Evolutionary conservation across 2,329 filamentous ascomycete species (phyloP), one percentile per base, ranked within the genome.

Genomic region (Botrytis porri): DNA sequence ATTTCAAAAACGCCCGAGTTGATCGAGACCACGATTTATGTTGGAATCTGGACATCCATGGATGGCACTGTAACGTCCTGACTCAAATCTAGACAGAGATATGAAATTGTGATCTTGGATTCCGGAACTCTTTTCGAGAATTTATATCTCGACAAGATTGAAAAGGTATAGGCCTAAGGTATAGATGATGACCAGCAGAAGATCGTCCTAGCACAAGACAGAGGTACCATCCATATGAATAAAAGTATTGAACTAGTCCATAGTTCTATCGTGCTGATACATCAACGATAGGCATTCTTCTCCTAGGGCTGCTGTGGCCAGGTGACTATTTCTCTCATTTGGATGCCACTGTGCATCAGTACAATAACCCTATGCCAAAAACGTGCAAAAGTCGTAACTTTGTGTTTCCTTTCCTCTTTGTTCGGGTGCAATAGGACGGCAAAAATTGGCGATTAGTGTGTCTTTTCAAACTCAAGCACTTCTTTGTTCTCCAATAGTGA

Each of bases 381-480:
- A 48, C 65, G n/a, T 41, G 35, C 65, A n/a, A 57, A 69, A 69
- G 65, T n/a, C 16, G 48, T 69, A 32, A 25, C 48, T 39, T 67
- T 32, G 18, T 57, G 10, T 41, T n/a, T 57, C 12, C 1, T 12
- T 37, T 32, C 51, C 37, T 69, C 65, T 69, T 69, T 69, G 65
- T 69, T 69, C 12, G 7, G 25, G 48, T 25, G 18, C 35, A 57
- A 32, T 51, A 66, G 2, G 18, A n/a, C 14, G 25, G 22, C 39
- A n/a, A 57, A 18, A 32, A 41, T 43, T 41, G n/a, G 35, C n/a
- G 5, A 32, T 39, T 57, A 57, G 65, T 57, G 48, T 41, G 10
- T 57, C 14, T 41, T 14, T 43, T 20, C 37, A 57, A 41, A 32
- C 45, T 0, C 65, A 41, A 57, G 10, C n/a, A 22, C 25, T 18